Evolutionary conservation across 139 green algal genomes (phyloP), one percentile per base, ranked within the genome.

Genomic region (Trebouxia sp.): DNA sequence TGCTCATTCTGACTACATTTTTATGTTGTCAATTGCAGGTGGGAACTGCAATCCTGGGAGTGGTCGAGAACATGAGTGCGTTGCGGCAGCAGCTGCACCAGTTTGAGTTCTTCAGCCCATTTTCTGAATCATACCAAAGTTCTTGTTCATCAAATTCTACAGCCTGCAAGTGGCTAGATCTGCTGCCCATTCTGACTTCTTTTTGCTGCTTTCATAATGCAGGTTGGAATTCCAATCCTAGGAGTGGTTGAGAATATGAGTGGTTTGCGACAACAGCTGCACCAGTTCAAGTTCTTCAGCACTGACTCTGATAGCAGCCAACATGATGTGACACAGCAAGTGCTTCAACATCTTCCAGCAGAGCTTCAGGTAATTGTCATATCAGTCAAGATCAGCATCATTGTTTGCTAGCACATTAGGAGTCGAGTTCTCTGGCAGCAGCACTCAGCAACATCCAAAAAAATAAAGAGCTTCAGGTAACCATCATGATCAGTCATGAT

Each of bases 191-290:
- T n/a, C n/a, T n/a, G n/a, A n/a, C n/a, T n/a, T n/a, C n/a, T n/a
- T n/a, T n/a, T n/a, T n/a, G n/a, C n/a, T n/a, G n/a, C n/a, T n/a
- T n/a, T n/a, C n/a, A n/a, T 26, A 0, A 8, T 65, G 43, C 76
- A 90, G 85, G 86, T 85, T 17, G 90, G 87, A 32, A 82, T 97
- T 28, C 86, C 82, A 7, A 90, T 99, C 30, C 84, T 99, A 38
- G 97, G 97, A 0, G 93, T 99, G 26, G 94, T 99, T 48, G 97
- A 99, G 87, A 99, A 99, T 85, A 99, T 99, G 96, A 88, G 77
- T 12, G 90, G 87, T 0, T 87, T 98, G 76, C 82, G 83, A 41
- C 75, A 90, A 66, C 88, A 84, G 3, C 43, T 95, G 15, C 22
- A 65, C 0, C 28, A 43, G 8, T 80, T 97, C 38, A 78, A n/a